These are phyloP conservation scores for Podila epicladia DNA, from an alignment of 192 early-diverging fungal species.

Conservation along the genomic window DNA sequence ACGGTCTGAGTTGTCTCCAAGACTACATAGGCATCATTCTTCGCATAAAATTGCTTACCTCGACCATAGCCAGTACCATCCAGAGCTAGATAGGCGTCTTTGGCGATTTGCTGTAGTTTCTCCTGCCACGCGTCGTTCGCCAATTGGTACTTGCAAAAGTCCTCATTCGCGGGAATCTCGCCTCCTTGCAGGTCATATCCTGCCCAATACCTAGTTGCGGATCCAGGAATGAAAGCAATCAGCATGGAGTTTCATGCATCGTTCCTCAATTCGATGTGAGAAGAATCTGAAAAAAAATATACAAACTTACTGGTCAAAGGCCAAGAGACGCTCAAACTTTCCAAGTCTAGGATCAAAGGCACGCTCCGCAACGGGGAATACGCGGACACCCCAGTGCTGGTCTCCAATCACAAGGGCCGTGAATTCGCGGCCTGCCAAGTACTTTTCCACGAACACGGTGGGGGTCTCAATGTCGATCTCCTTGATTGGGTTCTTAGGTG, in stretches of 20 bases:
- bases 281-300: not conserved
- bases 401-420: conserved; percentile 55
- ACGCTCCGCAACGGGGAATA: conserved; percentile 58
- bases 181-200: conserved; percentile 52
- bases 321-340: conserved; percentile 47
- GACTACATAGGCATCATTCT: too few species aligned
- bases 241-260: not conserved
- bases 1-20: not conserved
- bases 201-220: conserved; percentile 48
- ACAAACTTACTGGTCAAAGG: conserved; percentile 54
- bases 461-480: conserved; percentile 30
- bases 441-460: conserved; percentile 58
- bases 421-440: conserved; percentile 58
- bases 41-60: conserved; percentile 7
- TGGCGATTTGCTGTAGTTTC: conserved; percentile 46
- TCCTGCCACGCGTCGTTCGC: conserved; percentile 54
- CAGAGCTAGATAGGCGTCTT: conserved; percentile 51
- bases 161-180: conserved; percentile 6
- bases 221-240: too few species aligned
- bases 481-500: conserved; percentile 2
- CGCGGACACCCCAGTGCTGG: conserved; percentile 43
- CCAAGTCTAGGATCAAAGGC: conserved; percentile 47
- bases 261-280: not conserved
- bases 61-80: conserved; percentile 57
- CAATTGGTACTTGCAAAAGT: conserved; percentile 51